Conservation (phyloP, 2,329 filamentous ascomycete genomes). For the Pseudogymnoascus sp. region DNA sequence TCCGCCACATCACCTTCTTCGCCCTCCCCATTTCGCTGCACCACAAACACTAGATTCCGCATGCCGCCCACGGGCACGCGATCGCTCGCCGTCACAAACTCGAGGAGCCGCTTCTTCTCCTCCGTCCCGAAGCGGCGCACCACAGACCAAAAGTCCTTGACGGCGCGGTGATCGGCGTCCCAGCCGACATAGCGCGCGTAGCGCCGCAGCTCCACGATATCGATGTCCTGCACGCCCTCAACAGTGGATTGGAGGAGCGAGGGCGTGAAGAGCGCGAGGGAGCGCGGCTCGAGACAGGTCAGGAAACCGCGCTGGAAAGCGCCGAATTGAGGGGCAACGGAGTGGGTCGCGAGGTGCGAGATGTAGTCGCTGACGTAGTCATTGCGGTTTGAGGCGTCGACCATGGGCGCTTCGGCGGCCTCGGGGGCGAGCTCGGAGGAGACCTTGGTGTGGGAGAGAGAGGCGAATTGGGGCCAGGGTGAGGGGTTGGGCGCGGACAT, state of each 20-base stretch:
- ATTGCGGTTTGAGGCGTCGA: conserved; percentile 71
- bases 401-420: conserved; percentile 51
- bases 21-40: conserved; percentile 68
- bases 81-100: conserved; percentile 93
- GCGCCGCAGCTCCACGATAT: conserved; percentile 62
- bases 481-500: conserved; percentile 37
- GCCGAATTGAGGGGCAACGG: conserved; percentile 65
- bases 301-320: conserved; percentile 79
- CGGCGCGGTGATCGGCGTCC: conserved; percentile 57
- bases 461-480: conserved; percentile 46
- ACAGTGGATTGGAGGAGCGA: conserved; percentile 66
- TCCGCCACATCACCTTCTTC: conserved; percentile 34
- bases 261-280: conserved; percentile 64
- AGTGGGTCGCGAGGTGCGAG: conserved; percentile 70
- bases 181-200: conserved; percentile 77
- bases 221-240: conserved; percentile 76
- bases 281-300: conserved; percentile 61
- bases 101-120: conserved; percentile 69
- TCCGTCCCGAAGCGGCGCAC: conserved; percentile 58
- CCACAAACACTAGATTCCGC: conserved; percentile 70
- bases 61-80: conserved; percentile 82
- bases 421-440: conserved; percentile 21
- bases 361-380: conserved; percentile 81
- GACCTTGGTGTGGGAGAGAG: conserved; percentile 21
- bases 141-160: conserved; percentile 78